Base-by-base conservation (phyloP, 2,329 filamentous ascomycete genomes). In the Metarhizium robertsii region DNA sequence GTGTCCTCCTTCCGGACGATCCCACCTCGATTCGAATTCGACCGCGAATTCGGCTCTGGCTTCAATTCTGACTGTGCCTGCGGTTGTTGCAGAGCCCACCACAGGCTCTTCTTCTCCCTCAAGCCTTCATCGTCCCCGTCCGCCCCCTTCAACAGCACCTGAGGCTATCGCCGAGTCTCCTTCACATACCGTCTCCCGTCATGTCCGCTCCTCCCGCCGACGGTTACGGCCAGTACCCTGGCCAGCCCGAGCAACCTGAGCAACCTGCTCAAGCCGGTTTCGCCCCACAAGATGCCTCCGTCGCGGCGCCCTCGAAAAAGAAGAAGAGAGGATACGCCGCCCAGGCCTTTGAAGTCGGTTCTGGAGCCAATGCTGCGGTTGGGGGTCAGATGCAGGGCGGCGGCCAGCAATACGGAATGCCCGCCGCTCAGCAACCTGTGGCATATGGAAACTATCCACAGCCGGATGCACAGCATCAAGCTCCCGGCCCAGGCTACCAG, bases 311-410 rank as follows among this genome's bases (percentile, higher is more conserved):
- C 50, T 79, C 75, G 60, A 85, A 81, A 71, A 91, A 91, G 77
- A 96, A 96, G 83, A 96, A 95, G 81, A 83, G 91, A 77, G 87
- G 88, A 56, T 97, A 97, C 76, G 94, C 94, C 54, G 90, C 90
- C 56, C 88, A 95, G 71, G 92, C 92, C 49, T 99, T 95, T 72
- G 92, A 95, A 57, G 94, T 97, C 65, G 90, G 88, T 52, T 81
- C 83, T 52, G 94, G 92, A 65, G 89, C 88, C 67, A 97, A 97
- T 79, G 85, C 87, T 54, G 74, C 70, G 55, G 70, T 69, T 53
- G 81, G 76, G 40, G 81, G 79, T 55, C 75, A 75, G 62, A 54
- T 66, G 38, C 71, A 62, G 36, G 69, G 64, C 46, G 69, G 62
- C 25, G 68, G 69, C 36, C 75, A 73, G 54, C 67, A 62, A 70